phyloP scores from a whole-genome alignment of 495 filamentous ascomycete genomes.

The Echria macrotheca region DNA sequence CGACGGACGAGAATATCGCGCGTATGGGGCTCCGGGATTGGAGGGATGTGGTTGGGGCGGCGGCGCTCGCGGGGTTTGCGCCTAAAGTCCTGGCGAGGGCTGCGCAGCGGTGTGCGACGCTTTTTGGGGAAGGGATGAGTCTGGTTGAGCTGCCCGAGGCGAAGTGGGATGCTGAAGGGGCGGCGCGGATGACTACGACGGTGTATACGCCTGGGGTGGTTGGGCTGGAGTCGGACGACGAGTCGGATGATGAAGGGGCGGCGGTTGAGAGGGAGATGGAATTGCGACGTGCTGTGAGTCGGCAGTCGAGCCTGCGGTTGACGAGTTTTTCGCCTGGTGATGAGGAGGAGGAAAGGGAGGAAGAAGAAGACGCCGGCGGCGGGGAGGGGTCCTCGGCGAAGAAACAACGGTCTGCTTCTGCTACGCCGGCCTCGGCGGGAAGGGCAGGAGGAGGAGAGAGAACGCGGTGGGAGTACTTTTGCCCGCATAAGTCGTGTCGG shows the following conservation, averaged over 20 bases:
- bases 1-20: conserved; percentile 9
- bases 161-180: too few species aligned
- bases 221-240: conserved; percentile 29
- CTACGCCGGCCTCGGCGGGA: background rate
- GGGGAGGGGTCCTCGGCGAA: too few species aligned
- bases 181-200: conserved; percentile 5
- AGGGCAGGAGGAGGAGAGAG: background rate
- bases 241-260: conserved; percentile 27
- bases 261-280: conserved; percentile 7
- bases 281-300: conserved; percentile 16
- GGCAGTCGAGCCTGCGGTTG: conserved; percentile 15
- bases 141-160: conserved; percentile 56
- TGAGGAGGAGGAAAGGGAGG: background rate
- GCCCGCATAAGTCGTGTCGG: conserved; percentile 15
- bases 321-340: background rate
- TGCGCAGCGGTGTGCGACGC: conserved; percentile 59
- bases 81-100: conserved; percentile 56
- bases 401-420: background rate
- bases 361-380: background rate
- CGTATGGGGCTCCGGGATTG: conserved; percentile 60
- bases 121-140: conserved; percentile 62
- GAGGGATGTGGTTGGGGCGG: conserved; percentile 72
- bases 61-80: conserved; percentile 63
- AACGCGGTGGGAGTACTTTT: conserved; percentile 4
- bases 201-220: conserved; percentile 33